Conservation (phyloP, 148 eudicot species). For the Chenopodium formosanum region DNA sequence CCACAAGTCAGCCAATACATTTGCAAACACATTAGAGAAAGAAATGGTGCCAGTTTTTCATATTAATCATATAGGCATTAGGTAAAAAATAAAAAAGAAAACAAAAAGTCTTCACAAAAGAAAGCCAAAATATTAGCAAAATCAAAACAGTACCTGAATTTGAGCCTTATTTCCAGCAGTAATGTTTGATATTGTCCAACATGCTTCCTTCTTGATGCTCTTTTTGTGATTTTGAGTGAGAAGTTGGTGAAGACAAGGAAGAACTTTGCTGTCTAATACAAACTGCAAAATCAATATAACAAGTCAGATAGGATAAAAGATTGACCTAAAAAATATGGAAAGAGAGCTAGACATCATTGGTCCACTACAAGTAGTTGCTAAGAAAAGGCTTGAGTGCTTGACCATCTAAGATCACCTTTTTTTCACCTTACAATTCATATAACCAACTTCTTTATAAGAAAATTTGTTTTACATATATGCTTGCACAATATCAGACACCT, state of each 20-base stretch:
- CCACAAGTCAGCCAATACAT: not conserved
- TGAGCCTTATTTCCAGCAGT: conserved; percentile 77
- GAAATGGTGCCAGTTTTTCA: not conserved
- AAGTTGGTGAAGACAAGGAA: conserved; percentile 62
- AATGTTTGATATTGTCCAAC: conserved; percentile 86
- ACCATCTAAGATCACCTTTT: not conserved
- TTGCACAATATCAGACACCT: not conserved
- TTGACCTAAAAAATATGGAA: not conserved
- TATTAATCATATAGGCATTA: not conserved
- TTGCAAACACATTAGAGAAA: not conserved
- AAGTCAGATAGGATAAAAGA: not conserved
- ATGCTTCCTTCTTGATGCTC: conserved; percentile 82
- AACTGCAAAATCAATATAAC: conserved; percentile 39
- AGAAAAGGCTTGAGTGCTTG: not conserved
- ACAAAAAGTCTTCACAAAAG: no score
- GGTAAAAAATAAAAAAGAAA: not conserved
- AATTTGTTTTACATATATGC: not conserved
- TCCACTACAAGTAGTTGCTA: not conserved
- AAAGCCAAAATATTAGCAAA: not conserved
- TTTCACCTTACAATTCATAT: not conserved
- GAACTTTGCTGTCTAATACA: conserved; percentile 68
- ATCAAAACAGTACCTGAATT: conserved; percentile 55
- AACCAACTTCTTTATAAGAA: not conserved
- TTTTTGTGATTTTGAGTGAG: conserved; percentile 67
- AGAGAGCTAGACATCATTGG: not conserved